Conservation (phyloP, 1,284 basidiomycete species). For the Rhodofomes roseus region DNA sequence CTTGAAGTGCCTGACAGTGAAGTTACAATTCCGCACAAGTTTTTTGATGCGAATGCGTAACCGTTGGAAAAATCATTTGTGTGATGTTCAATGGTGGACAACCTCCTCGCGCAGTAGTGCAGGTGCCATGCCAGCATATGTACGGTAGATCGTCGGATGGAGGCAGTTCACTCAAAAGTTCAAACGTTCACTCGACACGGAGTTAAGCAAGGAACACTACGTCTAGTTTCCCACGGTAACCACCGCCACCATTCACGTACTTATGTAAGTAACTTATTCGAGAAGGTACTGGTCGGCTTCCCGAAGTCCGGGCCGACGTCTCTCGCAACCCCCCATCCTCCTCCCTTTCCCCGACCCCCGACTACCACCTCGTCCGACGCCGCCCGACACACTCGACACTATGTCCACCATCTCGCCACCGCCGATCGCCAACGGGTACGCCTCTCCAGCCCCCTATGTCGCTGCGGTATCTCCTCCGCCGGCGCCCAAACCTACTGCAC, state of each 20-base stretch:
- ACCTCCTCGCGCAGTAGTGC: no score
- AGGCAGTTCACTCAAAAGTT: no score
- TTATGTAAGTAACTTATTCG: no score
- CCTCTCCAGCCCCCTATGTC: conserved; percentile 24
- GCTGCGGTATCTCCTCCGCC: conserved; percentile 21
- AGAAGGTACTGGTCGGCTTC: background rate
- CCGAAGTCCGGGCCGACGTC: background rate
- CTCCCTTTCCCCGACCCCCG: background rate
- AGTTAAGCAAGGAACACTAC: no score
- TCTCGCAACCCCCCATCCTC: background rate
- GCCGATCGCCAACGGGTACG: conserved; percentile 26
- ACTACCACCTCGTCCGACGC: background rate
- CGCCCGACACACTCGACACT: background rate
- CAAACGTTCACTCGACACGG: no score
- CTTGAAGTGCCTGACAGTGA: no score
- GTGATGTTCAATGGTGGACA: no score
- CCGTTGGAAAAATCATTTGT: no score
- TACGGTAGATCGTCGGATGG: no score
- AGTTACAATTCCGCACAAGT: no score
- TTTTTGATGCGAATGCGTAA: no score
- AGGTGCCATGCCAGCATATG: no score
- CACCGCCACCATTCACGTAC: background rate
- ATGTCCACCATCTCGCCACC: conserved; percentile 23
- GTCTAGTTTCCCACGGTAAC: background rate
- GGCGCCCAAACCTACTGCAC: conserved; percentile 21